Percentiles rank a stretch among this genome's conserved stretches.
Evolutionary conservation across 495 filamentous ascomycete genomes (phyloP).

Genomic region (Talaromyces borbonicus): DNA sequence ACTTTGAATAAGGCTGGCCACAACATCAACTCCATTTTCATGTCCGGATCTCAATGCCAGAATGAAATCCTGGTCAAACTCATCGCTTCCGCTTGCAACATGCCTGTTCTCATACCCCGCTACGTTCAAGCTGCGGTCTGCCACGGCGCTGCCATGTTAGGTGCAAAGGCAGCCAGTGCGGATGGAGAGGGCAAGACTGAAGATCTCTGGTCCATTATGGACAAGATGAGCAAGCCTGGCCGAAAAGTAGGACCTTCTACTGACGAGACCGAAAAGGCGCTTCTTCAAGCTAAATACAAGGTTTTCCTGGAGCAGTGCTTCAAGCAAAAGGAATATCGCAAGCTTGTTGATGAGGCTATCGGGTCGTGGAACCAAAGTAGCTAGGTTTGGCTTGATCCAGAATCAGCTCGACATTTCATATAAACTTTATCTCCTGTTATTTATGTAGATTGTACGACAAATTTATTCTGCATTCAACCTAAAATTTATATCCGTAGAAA

Average conservation of each 20-base stretch:
- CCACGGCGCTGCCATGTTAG: slow-evolving; percentile 93
- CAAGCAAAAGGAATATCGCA: slow-evolving; percentile 48
- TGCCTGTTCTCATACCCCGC: slow-evolving; percentile 83
- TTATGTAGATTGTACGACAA: no score
- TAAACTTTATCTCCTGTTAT: no score
- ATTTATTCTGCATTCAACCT: no score
- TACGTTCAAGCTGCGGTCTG: slow-evolving; percentile 96
- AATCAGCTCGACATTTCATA: no score
- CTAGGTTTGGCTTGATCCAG: background rate
- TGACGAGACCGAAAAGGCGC: slow-evolving; percentile 61
- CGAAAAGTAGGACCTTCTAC: slow-evolving; percentile 63
- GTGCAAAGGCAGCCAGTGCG: slow-evolving; percentile 83
- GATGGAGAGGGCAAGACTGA: slow-evolving; percentile 69
- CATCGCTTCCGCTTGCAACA: slow-evolving; percentile 79
- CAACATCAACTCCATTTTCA: slow-evolving; percentile 83
- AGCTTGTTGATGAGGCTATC: slow-evolving; percentile 54
- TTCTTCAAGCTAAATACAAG: slow-evolving; percentile 79
- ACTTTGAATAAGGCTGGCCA: slow-evolving; percentile 84
- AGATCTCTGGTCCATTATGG: slow-evolving; percentile 91
- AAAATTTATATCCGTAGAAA: no score
- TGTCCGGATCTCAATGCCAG: slow-evolving; percentile 96
- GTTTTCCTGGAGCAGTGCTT: slow-evolving; percentile 56
- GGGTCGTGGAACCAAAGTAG: slow-evolving; percentile 21
- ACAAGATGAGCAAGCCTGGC: slow-evolving; percentile 92
- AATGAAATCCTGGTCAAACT: slow-evolving; percentile 85